phyloP scores from a whole-genome alignment of 371 early-diverging fungal species.

The Gilbertella persicaria region DNA sequence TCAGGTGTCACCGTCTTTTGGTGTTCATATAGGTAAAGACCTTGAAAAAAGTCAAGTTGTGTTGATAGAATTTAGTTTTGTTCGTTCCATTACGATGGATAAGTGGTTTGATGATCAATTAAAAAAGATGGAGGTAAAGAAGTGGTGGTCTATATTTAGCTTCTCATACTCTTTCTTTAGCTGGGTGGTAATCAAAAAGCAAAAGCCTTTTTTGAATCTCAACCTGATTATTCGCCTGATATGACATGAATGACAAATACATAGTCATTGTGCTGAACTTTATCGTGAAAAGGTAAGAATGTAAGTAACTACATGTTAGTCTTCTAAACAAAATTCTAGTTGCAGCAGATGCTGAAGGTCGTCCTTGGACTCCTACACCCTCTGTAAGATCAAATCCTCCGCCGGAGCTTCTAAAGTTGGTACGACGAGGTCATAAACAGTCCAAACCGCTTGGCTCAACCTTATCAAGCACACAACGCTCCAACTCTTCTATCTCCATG shows the following conservation, averaged over 20 bases:
- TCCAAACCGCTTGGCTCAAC: no score
- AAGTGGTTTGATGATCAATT: slow-evolving; percentile 96
- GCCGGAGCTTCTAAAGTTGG: no score
- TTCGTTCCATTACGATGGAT: slow-evolving; percentile 98
- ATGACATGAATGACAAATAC: slow-evolving; percentile 85
- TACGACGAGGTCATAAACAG: no score
- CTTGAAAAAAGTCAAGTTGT: slow-evolving; percentile 56
- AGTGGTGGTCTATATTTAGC: neutral
- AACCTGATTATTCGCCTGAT: slow-evolving; percentile 77
- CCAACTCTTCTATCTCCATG: slow-evolving; percentile 24
- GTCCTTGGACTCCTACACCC: slow-evolving; percentile 59
- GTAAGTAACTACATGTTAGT: neutral
- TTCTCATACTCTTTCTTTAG: slow-evolving; percentile 25
- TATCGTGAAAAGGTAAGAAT: slow-evolving; percentile 85
- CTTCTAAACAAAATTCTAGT: slow-evolving; percentile 38
- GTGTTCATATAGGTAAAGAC: slow-evolving; percentile 95
- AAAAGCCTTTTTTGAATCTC: slow-evolving; percentile 81
- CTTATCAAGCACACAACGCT: slow-evolving; percentile 26
- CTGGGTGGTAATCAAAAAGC: slow-evolving; percentile 94
- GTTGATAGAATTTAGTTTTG: slow-evolving; percentile 66
- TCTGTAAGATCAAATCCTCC: slow-evolving; percentile 1
- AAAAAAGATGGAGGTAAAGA: slow-evolving; percentile 82
- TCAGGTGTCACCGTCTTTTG: slow-evolving; percentile 93
- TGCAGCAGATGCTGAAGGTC: slow-evolving; percentile 75
- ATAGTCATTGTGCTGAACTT: slow-evolving; percentile 80